Evolutionary conservation across 257 asterid genomes (phyloP), one percentile per base, ranked within the genome.

Genomic region (Agastache rugosa): DNA sequence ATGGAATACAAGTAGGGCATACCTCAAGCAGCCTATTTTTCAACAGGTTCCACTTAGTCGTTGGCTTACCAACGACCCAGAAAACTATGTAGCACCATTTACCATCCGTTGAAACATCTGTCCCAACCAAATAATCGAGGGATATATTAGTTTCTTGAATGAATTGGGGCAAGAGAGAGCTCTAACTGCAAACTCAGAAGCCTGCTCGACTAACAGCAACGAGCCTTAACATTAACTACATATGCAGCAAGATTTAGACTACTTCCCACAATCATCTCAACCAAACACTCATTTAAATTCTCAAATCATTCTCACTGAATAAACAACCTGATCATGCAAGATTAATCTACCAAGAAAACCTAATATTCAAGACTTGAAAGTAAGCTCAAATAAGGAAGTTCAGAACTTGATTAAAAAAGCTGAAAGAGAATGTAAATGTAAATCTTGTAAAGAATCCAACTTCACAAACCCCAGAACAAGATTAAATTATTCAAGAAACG

Each of bases 11-110:
- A n/a, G 86, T 74, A n/a, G 97, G 97, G 45, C 97, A 91, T 39
- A 82, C 93, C 65, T 87, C 87, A 5, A 89, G 77, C 48, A 91
- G 86, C 82, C 97, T 83, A 65, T 73, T 82, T 83, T 79, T 87
- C 81, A 91, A 77, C 73, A 88, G 64, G 65, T 71, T 79, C 97
- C 96, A 91, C 60, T 67, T 76, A 1, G 87, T 85, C 22, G 76
- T 72, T 31, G 88, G 78, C 77, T 83, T 85, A 12, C 89, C 91
- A 69, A 79, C 80, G 1, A 91, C 97, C 94, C 96, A 89, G 50
- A 87, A 87, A 31, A 91, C 88, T 64, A 89, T 16, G 85, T 89
- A 91, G 78, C 97, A 91, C 97, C 97, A 91, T 80, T 81, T 89
- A 25, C 96, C 94, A 77, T 91, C 97, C 7, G 96, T 89, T 5